Percentiles rank a stretch among this genome's conserved stretches.
Conservation (phyloP, 225 moss, liverwort and hornwort species). For the Bryum argenteum region DNA sequence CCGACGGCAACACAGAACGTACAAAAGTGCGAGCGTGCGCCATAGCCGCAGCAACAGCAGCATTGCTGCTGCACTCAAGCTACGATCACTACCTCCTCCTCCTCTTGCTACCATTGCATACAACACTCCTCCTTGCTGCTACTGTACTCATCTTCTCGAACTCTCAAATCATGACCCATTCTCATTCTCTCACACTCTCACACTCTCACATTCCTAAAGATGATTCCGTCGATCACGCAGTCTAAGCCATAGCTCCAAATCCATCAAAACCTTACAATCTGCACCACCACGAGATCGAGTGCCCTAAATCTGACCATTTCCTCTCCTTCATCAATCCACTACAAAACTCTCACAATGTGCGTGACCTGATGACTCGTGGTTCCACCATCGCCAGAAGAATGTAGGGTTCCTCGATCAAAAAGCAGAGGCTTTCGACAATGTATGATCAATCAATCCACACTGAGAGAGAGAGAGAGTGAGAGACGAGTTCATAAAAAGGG, state of each 20-base stretch:
- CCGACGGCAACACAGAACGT: conserved; percentile 8
- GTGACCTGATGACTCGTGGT: too few species aligned
- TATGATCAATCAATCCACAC: too few species aligned
- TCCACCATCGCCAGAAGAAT: too few species aligned
- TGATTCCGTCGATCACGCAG: too few species aligned
- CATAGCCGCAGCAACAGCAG: conserved; percentile 27
- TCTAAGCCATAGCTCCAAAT: too few species aligned
- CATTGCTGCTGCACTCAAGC: conserved; percentile 1
- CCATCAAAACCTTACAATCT: too few species aligned
- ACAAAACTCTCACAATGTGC: neutral
- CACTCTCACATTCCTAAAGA: neutral
- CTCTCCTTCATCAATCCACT: neutral
- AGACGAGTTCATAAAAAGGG: neutral
- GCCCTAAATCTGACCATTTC: neutral
- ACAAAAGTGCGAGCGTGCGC: conserved; percentile 25
- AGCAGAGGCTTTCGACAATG: too few species aligned
- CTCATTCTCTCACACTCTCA: neutral
- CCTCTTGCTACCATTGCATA: conserved; percentile 15
- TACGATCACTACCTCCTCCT: conserved; percentile 28
- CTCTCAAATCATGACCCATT: neutral
- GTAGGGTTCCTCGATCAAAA: too few species aligned
- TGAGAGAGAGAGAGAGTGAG: neutral
- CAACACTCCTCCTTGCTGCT: neutral
- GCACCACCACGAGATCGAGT: neutral
- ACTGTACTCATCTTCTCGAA: conserved; percentile 29